Conservation (phyloP, 2,329 filamentous ascomycete species). For the Colletotrichum musicola region DNA sequence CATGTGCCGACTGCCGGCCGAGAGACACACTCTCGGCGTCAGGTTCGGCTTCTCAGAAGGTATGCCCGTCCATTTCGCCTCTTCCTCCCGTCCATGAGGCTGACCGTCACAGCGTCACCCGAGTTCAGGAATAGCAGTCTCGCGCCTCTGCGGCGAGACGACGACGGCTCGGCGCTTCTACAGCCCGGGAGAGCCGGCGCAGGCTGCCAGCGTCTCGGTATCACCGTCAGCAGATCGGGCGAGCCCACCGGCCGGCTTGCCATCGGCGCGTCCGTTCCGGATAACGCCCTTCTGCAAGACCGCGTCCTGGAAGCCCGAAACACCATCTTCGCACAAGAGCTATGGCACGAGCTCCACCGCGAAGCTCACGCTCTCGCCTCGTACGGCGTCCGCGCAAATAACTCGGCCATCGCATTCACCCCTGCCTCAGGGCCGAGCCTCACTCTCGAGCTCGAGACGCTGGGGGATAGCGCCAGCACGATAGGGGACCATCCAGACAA, state of each 20-base stretch:
- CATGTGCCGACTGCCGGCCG: constrained; percentile 80
- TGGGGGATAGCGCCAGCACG: constrained; percentile 44
- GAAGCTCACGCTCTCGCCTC: constrained; percentile 82
- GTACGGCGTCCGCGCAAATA: constrained; percentile 76
- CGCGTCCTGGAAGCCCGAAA: constrained; percentile 82
- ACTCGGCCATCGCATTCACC: constrained; percentile 67
- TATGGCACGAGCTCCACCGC: constrained; percentile 89
- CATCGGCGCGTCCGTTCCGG: constrained; percentile 64
- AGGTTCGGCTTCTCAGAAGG: constrained; percentile 90
- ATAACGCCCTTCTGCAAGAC: constrained; percentile 72
- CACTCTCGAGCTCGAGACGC: constrained; percentile 70
- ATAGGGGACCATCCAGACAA: constrained; percentile 55
- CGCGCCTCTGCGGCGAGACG: constrained; percentile 80
- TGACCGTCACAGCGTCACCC: constrained; percentile 60
- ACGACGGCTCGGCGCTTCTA: constrained; percentile 80
- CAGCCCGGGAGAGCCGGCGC: constrained; percentile 70
- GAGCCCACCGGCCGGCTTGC: constrained; percentile 69
- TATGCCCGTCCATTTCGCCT: constrained; percentile 44
- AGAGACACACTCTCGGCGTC: constrained; percentile 82
- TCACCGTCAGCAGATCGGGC: constrained; percentile 72
- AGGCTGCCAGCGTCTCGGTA: constrained; percentile 72
- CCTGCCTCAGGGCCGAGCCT: constrained; percentile 68
- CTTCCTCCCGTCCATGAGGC: constrained; percentile 19
- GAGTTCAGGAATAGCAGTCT: constrained; percentile 79
- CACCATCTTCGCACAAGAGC: constrained; percentile 84